Conservation (phyloP, 352 stramenopile species). For the Phytophthora brassicae region DNA sequence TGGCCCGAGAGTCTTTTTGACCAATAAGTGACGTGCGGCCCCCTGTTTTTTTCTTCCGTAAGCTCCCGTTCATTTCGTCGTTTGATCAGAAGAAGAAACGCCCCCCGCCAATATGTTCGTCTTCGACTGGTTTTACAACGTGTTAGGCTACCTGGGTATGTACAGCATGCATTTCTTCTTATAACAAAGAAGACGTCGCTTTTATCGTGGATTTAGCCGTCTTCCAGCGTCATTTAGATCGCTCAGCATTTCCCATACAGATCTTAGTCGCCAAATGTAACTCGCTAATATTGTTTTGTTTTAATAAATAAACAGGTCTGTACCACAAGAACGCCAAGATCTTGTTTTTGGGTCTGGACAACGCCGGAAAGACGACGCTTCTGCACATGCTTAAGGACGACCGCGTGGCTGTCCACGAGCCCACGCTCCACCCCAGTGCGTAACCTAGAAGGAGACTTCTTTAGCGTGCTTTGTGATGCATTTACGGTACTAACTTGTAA, state of each 20-base stretch:
- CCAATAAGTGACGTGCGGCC: constrained; percentile 4
- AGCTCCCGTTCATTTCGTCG: constrained; percentile 29
- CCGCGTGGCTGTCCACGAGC: constrained; percentile 94
- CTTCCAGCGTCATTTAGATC: neutral
- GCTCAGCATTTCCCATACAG: constrained; percentile 9
- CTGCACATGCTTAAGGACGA: constrained; percentile 99
- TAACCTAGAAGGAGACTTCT: no score
- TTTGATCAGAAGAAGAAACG: constrained; percentile 32
- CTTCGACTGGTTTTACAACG: constrained; percentile 96
- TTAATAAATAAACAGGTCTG: constrained; percentile 95
- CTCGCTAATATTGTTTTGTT: neutral
- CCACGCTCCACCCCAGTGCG: constrained; percentile 95
- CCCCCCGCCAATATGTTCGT: constrained; percentile 85
- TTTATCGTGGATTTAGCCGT: neutral
- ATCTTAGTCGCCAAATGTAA: constrained; percentile 13
- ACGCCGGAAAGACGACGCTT: constrained; percentile 99
- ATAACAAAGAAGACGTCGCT: neutral
- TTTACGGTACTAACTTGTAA: constrained; percentile 3
- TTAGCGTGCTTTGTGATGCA: no score
- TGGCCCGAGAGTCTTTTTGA: constrained; percentile 32
- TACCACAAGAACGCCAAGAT: constrained; percentile 99
- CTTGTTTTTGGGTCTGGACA: constrained; percentile 99
- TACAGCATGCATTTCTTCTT: constrained; percentile 1
- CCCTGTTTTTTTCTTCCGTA: constrained; percentile 24
- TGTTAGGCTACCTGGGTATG: constrained; percentile 92